These are phyloP conservation scores for Xylariaceae sp. DNA, from an alignment of 2,329 filamentous ascomycete species.

Conservation along the genomic window DNA sequence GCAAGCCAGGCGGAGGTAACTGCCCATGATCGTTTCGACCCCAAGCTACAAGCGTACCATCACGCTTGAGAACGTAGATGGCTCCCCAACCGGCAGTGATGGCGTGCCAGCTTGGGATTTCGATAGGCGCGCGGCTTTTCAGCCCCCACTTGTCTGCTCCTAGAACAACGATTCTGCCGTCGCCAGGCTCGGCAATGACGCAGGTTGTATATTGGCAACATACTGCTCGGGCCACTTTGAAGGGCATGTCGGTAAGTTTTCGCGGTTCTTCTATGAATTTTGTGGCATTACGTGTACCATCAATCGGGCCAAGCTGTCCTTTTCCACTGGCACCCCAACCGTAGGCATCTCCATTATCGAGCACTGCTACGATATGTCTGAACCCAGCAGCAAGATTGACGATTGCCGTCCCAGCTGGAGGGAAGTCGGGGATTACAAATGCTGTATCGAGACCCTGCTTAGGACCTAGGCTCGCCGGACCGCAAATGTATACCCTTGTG, in stretches of 20 bases:
- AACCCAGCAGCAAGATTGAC: constrained; percentile 69
- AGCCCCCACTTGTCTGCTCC: constrained; percentile 75
- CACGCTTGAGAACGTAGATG: constrained; percentile 65
- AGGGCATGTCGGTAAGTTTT: constrained; percentile 57
- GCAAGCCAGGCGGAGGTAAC: constrained; percentile 62
- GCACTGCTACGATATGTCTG: constrained; percentile 71
- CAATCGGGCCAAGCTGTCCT: constrained; percentile 69
- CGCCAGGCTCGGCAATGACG: constrained; percentile 54
- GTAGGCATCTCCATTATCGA: constrained; percentile 73
- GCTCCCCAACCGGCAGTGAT: constrained; percentile 81
- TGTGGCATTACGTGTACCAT: constrained; percentile 19
- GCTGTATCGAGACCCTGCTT: neutral
- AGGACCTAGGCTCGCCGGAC: constrained; percentile 57
- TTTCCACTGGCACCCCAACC: constrained; percentile 89
- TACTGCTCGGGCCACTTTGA: constrained; percentile 63
- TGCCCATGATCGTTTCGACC: constrained; percentile 86
- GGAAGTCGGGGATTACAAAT: constrained; percentile 59
- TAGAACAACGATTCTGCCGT: constrained; percentile 63
- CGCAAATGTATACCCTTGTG: constrained; percentile 60
- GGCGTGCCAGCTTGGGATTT: constrained; percentile 59
- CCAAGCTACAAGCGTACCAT: constrained; percentile 67
- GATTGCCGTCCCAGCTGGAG: constrained; percentile 57
- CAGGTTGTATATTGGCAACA: constrained; percentile 88
- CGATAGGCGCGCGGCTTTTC: constrained; percentile 52
- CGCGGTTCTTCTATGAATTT: constrained; percentile 57